These are phyloP conservation scores for Purshia tridentata DNA, from an alignment of 306 rosid species.

Conservation along the genomic window DNA sequence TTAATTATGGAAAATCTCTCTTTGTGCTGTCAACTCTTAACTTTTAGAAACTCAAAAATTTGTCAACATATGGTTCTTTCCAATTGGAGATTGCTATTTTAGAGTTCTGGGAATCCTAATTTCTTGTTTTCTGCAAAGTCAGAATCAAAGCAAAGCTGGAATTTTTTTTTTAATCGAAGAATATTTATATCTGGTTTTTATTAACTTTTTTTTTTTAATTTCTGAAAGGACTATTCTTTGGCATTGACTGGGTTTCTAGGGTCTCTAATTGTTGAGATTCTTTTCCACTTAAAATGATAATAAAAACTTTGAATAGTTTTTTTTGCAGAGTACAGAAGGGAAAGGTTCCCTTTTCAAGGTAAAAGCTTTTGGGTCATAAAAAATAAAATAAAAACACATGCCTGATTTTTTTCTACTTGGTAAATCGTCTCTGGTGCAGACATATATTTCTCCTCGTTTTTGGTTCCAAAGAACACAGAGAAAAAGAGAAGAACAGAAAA, in stretches of 20 bases:
- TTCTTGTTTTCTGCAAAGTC: slow-evolving; percentile 5
- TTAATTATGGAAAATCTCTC: neutral
- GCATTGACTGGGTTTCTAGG: slow-evolving; percentile 39
- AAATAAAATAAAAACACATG: slow-evolving; percentile 22
- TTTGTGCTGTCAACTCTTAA: neutral
- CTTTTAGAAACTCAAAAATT: neutral
- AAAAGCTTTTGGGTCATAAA: slow-evolving; percentile 48
- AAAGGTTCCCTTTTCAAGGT: slow-evolving; percentile 40
- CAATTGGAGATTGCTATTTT: slow-evolving; percentile 4
- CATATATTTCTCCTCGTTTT: slow-evolving; percentile 31
- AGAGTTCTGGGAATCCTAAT: neutral
- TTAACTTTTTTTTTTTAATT: slow-evolving; percentile 2
- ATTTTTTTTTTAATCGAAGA: neutral
- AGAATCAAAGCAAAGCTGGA: slow-evolving; percentile 3
- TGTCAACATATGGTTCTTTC: neutral
- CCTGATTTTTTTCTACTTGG: slow-evolving; percentile 27
- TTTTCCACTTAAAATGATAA: slow-evolving; percentile 12
- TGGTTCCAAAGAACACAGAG: slow-evolving; percentile 46
- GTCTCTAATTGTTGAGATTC: slow-evolving; percentile 21
- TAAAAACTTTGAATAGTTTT: slow-evolving; percentile 12
- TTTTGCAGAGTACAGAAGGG: slow-evolving; percentile 32
- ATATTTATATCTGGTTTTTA: neutral
- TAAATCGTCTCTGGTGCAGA: slow-evolving; percentile 34
- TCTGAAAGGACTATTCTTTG: slow-evolving; percentile 5
- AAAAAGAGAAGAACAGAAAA: slow-evolving; percentile 32